These are phyloP conservation scores for Rhexocercosporidium sp. DNA, from an alignment of 2,329 filamentous ascomycete genomes.

Conservation along the genomic window DNA sequence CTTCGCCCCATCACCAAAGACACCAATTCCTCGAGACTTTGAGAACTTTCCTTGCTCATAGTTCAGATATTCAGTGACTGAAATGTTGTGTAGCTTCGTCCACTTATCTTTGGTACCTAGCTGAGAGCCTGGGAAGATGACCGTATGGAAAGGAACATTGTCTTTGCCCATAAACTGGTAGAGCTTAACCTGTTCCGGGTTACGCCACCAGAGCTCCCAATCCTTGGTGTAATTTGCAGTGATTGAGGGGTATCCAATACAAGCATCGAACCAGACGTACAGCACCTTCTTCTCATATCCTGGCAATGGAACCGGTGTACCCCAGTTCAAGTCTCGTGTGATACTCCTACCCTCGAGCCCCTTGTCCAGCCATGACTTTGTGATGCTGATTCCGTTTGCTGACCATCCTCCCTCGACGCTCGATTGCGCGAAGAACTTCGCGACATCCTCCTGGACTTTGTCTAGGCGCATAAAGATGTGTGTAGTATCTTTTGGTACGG, in stretches of 20 bases:
- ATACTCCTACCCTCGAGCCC: constrained; percentile 88
- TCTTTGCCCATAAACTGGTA: constrained; percentile 97
- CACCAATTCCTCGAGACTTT: constrained; percentile 87
- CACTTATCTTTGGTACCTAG: constrained; percentile 84
- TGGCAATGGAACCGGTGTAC: constrained; percentile 58
- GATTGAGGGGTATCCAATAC: constrained; percentile 94
- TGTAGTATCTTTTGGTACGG: constrained; percentile 81
- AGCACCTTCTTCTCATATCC: constrained; percentile 79
- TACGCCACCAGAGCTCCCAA: constrained; percentile 95
- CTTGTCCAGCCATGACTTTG: constrained; percentile 80
- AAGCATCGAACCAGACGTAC: constrained; percentile 87
- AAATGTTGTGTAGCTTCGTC: constrained; percentile 89
- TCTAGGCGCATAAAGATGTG: constrained; percentile 91
- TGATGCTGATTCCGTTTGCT: constrained; percentile 76
- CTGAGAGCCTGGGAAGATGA: constrained; percentile 89
- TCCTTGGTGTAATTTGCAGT: constrained; percentile 87
- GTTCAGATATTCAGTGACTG: constrained; percentile 88
- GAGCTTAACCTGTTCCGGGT: constrained; percentile 83
- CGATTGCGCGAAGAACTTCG: constrained; percentile 77
- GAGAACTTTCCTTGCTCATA: constrained; percentile 92
- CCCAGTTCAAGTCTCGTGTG: constrained; percentile 92
- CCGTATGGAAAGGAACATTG: constrained; percentile 81
- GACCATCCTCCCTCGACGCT: constrained; percentile 79
- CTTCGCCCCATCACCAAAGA: constrained; percentile 89
- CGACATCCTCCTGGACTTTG: constrained; percentile 77